phyloP scores from a whole-genome alignment of 2,329 filamentous ascomycete species.

The Penicillium sp. region DNA sequence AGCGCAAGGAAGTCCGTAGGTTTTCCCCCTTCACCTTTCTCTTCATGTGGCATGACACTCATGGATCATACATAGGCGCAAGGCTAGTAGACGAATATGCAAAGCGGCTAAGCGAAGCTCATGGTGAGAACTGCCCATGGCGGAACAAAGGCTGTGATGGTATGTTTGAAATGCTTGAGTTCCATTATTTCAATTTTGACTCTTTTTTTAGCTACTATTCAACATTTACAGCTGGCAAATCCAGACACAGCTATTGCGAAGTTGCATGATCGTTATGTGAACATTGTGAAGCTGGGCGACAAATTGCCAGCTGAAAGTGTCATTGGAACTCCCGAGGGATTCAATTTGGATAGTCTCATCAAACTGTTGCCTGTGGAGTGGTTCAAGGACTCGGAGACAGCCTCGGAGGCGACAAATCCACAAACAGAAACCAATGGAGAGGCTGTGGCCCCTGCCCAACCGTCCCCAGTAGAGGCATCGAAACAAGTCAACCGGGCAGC shows the following conservation, averaged over 20 bases:
- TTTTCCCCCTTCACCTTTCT: slow-evolving; percentile 4
- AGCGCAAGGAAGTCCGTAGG: slow-evolving; percentile 45
- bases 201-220: slow-evolving; percentile 56
- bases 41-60: not conserved
- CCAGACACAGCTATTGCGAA: slow-evolving; percentile 57
- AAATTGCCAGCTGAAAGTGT: slow-evolving; percentile 35
- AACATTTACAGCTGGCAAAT: slow-evolving; percentile 65
- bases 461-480: slow-evolving; percentile 11
- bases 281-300: slow-evolving; percentile 39
- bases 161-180: slow-evolving; percentile 36
- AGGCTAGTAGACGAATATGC: slow-evolving; percentile 75
- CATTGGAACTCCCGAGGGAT: slow-evolving; percentile 32
- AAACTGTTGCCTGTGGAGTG: slow-evolving; percentile 30
- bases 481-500: slow-evolving; percentile 58
- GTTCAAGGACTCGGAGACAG: slow-evolving; percentile 16
- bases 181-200: slow-evolving; percentile 14
- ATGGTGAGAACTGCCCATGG: slow-evolving; percentile 84
- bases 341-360: slow-evolving; percentile 33
- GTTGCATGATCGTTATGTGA: slow-evolving; percentile 65
- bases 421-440: not conserved
- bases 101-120: slow-evolving; percentile 69
- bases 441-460: not conserved
- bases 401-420: not conserved
- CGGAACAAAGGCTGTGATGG: slow-evolving; percentile 82
- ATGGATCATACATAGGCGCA: slow-evolving; percentile 42